These are phyloP conservation scores for Trichoderma koningii DNA, from an alignment of 2,329 filamentous ascomycete species.

Conservation along the genomic window DNA sequence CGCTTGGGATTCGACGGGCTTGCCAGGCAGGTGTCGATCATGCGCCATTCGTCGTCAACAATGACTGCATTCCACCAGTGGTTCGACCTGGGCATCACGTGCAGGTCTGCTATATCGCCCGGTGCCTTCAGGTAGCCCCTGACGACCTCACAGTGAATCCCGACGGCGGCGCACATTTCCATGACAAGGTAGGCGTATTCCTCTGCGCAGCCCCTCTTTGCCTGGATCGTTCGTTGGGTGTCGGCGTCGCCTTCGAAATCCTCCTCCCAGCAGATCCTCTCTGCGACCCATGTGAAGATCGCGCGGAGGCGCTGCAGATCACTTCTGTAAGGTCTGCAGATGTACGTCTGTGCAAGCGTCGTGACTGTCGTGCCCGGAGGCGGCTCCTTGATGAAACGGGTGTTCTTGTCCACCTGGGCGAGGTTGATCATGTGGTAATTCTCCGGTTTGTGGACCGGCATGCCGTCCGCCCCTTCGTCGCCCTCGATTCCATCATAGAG, in stretches of 20 bases:
- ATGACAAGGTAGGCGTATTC: slow-evolving; percentile 86
- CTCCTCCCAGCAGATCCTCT: slow-evolving; percentile 94
- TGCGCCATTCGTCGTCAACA: slow-evolving; percentile 92
- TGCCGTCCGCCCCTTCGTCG: slow-evolving; percentile 83
- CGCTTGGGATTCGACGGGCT: slow-evolving; percentile 87
- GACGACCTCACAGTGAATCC: slow-evolving; percentile 83
- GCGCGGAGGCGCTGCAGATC: slow-evolving; percentile 90
- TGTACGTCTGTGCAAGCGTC: slow-evolving; percentile 83
- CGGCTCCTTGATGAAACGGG: slow-evolving; percentile 82
- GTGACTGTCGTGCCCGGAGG: slow-evolving; percentile 80
- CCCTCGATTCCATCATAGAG: slow-evolving; percentile 83
- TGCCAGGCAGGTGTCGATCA: slow-evolving; percentile 91
- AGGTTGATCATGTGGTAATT: slow-evolving; percentile 82
- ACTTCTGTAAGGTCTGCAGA: slow-evolving; percentile 91
- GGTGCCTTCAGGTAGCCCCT: slow-evolving; percentile 89
- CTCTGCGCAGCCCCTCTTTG: slow-evolving; percentile 79
- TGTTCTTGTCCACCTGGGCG: slow-evolving; percentile 90
- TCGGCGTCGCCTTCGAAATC: slow-evolving; percentile 86
- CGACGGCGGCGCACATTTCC: slow-evolving; percentile 92
- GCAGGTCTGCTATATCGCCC: slow-evolving; percentile 78
- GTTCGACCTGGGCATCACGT: slow-evolving; percentile 81
- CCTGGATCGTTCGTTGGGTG: slow-evolving; percentile 78
- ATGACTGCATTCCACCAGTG: slow-evolving; percentile 98
- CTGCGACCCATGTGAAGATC: slow-evolving; percentile 97
- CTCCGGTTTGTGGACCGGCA: slow-evolving; percentile 77